These are phyloP conservation scores for Vaccinium macrocarpon DNA, from an alignment of 148 eudicot genomes.

Conservation along the genomic window DNA sequence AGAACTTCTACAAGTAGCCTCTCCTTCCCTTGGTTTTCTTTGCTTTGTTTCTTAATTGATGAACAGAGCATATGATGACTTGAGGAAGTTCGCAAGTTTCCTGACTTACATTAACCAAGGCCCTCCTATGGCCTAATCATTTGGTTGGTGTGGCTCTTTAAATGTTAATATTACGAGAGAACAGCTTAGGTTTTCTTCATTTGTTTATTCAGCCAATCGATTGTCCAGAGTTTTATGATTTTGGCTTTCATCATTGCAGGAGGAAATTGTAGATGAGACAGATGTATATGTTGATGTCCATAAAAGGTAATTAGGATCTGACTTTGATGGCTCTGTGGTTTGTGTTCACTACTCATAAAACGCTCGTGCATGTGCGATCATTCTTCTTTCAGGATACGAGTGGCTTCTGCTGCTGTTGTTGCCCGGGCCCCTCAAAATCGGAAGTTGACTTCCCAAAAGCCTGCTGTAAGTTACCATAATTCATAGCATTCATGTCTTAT, in stretches of 20 bases:
- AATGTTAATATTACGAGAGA: background rate
- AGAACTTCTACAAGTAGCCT: slow-evolving; percentile 81
- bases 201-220: background rate
- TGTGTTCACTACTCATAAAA: background rate
- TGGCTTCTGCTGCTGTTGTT: slow-evolving; percentile 72
- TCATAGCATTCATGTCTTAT: background rate
- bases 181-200: background rate
- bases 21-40: background rate
- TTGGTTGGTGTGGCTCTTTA: background rate
- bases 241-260: slow-evolving; percentile 43
- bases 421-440: slow-evolving; percentile 68
- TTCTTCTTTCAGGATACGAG: slow-evolving; percentile 64
- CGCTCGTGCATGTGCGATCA: background rate
- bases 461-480: slow-evolving; percentile 26
- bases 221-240: background rate
- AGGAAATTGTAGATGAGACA: slow-evolving; percentile 90
- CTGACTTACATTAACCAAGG: background rate
- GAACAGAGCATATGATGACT: background rate
- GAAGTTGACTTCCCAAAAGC: slow-evolving; percentile 50
- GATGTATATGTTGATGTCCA: slow-evolving; percentile 84
- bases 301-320: slow-evolving; percentile 51
- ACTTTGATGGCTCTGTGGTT: background rate
- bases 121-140: slow-evolving; percentile 3
- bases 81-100: background rate
- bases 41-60: slow-evolving; percentile 15